Evolutionary conservation across 2,329 filamentous ascomycete species (phyloP), one percentile per base, ranked within the genome.

Genomic region (Aureobasidium sp.): DNA sequence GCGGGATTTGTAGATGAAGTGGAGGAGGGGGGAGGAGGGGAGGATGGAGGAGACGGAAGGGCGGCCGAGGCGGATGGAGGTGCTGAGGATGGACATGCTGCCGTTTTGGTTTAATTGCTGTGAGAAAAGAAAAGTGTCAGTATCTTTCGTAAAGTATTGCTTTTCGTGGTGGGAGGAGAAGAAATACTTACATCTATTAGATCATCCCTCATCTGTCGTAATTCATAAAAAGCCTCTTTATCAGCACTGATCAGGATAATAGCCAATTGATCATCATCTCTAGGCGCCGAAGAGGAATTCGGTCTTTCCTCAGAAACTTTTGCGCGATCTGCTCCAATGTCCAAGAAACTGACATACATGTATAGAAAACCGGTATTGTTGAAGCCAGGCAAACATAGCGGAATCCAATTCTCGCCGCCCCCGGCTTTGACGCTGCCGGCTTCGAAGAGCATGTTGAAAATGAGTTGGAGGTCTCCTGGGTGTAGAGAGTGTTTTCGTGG

Each of bases 371-470:
- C 95, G 57, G 87, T 89, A 73, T 91, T 97, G 77, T 99, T 99
- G 77, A 99, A 99, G 5, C 92, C 93, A 0, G 94, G 95, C 3
- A 99, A 82, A 69, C 94, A 99, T 6, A 99, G 81, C 0, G 94
- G 94, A 51, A 97, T 93, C 94, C 94, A 99, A 69, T 93, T 97
- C 74, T 99, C 94, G 36, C 93, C 94, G 16, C 85, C 91, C 5
- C 90, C 92, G 25, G 91, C 88, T 72, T 94, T 93, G 71, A 99
- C 88, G 47, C 90, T 89, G 53, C 91, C 90, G 2, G 93, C 94
- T 76, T 96, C 92, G 69, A 99, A 99, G 2, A 99, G 85, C 95
- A 99, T 99, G 71, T 97, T 97, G 81, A 99, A 99, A 63, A 99
- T 92, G 49, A 99, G 83, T 70, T 87, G 93, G 29, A 99, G 81